These are phyloP conservation scores for Coprinopsis marcescibilis DNA, from an alignment of 768 basidiomycete species.

Conservation along the genomic window DNA sequence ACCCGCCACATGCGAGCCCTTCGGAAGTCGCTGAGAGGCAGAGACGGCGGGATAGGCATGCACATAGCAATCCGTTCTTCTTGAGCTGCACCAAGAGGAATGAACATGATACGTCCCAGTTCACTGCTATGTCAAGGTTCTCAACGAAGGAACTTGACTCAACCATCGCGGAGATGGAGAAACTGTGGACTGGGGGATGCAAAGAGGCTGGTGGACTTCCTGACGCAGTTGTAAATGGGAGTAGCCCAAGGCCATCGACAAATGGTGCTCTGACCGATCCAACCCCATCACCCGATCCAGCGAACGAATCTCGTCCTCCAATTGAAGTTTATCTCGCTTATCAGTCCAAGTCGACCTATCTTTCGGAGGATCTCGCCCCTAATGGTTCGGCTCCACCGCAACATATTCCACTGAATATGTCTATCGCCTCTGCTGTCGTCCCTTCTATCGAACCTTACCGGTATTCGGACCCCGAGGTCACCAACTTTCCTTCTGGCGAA, in stretches of 20 bases:
- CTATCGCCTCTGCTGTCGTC: slow-evolving; percentile 23
- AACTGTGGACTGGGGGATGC: neutral
- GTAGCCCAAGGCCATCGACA: too few species aligned
- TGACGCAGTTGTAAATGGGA: too few species aligned
- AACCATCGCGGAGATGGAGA: slow-evolving; percentile 67
- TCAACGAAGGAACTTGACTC: slow-evolving; percentile 53
- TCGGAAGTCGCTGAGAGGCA: slow-evolving; percentile 45
- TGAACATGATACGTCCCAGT: slow-evolving; percentile 62
- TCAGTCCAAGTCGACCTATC: neutral
- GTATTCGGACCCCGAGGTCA: slow-evolving; percentile 44
- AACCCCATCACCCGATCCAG: neutral
- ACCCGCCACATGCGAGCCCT: slow-evolving; percentile 40
- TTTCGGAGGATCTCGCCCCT: neutral
- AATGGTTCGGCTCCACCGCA: slow-evolving; percentile 8
- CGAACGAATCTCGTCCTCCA: slow-evolving; percentile 6
- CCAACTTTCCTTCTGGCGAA: slow-evolving; percentile 29
- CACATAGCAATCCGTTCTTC: slow-evolving; percentile 68
- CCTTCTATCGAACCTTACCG: slow-evolving; percentile 41
- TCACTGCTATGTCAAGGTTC: slow-evolving; percentile 81
- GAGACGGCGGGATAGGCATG: slow-evolving; percentile 51
- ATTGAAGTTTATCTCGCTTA: slow-evolving; percentile 2
- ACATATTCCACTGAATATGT: slow-evolving; percentile 23
- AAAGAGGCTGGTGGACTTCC: too few species aligned
- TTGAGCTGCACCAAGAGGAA: slow-evolving; percentile 64
- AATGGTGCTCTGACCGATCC: slow-evolving; percentile 2